Evolutionary conservation across 2,329 filamentous ascomycete genomes (phyloP).

Genomic region (Juglanconis oblonga): DNA sequence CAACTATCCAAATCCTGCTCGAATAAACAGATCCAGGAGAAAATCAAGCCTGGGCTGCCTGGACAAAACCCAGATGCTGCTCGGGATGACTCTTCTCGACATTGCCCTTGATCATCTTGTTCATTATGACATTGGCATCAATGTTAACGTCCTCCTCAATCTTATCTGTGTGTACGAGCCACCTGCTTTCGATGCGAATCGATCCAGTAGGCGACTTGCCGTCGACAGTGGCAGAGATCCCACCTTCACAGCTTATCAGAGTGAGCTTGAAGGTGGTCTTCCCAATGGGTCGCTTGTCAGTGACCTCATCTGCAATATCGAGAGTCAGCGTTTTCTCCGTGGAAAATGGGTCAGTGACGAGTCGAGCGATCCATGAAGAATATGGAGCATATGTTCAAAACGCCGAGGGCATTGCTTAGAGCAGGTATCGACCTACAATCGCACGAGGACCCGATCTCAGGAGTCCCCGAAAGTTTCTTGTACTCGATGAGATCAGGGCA

Average conservation of each 20-base stretch:
- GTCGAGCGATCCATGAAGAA: too few species aligned
- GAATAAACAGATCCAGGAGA: too few species aligned
- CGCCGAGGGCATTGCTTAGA: too few species aligned
- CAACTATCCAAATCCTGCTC: too few species aligned
- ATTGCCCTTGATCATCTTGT: conserved; percentile 26
- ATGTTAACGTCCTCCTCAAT: conserved; percentile 27
- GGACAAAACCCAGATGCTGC: conserved; percentile 22
- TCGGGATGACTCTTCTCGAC: conserved; percentile 28
- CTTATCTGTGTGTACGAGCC: conserved; percentile 12
- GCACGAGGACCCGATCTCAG: background rate
- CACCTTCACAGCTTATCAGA: conserved; percentile 24
- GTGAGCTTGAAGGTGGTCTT: background rate
- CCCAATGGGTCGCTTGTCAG: background rate
- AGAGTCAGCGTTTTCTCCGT: too few species aligned
- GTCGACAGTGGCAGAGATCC: conserved; percentile 26
- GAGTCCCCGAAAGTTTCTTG: background rate
- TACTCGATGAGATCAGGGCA: background rate
- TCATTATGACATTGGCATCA: conserved; percentile 27
- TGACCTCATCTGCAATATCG: background rate
- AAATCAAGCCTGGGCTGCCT: background rate
- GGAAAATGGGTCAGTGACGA: too few species aligned
- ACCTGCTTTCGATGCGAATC: conserved; percentile 19
- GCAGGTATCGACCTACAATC: background rate
- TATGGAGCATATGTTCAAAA: too few species aligned
- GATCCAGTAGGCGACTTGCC: conserved; percentile 25